Evolutionary conservation across 2,329 filamentous ascomycete genomes (phyloP).

Genomic region (Arthroderma uncinatum): DNA sequence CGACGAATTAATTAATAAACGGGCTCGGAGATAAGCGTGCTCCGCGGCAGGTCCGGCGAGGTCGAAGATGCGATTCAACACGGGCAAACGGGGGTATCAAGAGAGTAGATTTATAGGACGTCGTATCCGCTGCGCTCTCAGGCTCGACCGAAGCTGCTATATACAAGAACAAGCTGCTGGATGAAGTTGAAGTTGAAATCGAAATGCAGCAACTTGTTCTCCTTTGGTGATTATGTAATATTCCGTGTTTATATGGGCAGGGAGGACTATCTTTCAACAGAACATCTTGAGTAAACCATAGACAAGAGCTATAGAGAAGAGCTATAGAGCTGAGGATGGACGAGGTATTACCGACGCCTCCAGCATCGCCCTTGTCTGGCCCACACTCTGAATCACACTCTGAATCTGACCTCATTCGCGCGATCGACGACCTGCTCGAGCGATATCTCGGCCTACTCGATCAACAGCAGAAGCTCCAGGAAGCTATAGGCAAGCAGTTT

Average conservation of each 20-base stretch:
- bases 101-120: neutral
- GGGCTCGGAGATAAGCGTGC: slow-evolving; percentile 12
- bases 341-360: slow-evolving; percentile 13
- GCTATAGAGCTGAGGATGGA: neutral
- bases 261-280: neutral
- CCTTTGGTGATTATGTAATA: neutral
- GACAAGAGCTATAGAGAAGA: neutral
- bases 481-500: slow-evolving; percentile 27
- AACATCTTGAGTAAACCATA: neutral
- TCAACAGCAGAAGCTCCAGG: slow-evolving; percentile 32
- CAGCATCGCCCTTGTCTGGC: slow-evolving; percentile 14
- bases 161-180: neutral
- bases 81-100: neutral
- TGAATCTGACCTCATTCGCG: slow-evolving; percentile 22
- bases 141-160: neutral
- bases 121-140: too few species aligned
- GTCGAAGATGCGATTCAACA: neutral
- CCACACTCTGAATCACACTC: slow-evolving; percentile 15
- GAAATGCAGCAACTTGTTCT: neutral
- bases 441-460: slow-evolving; percentile 36
- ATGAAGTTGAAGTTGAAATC: neutral
- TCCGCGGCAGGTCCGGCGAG: neutral
- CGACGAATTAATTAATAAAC: slow-evolving; percentile 2
- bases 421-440: slow-evolving; percentile 33
- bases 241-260: neutral